Percentiles rank a stretch among this genome's conserved stretches.
Conservation (phyloP, 2,329 filamentous ascomycete genomes). For the Ophiocordyceps robertsii region DNA sequence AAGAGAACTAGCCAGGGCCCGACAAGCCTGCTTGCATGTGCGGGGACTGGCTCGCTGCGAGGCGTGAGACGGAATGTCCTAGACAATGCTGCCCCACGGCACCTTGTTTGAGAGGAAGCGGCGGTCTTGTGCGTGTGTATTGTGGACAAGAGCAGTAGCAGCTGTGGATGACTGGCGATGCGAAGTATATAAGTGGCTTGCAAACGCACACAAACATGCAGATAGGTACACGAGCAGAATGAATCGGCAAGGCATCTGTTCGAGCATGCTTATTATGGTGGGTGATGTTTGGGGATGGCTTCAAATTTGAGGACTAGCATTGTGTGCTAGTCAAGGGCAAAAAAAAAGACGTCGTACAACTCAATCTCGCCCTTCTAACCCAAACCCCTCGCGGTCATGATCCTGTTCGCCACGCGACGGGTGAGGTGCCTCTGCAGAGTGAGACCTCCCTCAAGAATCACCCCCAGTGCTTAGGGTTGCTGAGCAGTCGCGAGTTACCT, state of each 20-base stretch:
- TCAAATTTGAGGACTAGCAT: too few species aligned
- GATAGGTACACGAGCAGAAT: too few species aligned
- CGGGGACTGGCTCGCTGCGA: constrained; percentile 1
- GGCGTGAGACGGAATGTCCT: constrained; percentile 7
- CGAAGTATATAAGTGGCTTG: too few species aligned
- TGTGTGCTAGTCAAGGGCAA: too few species aligned
- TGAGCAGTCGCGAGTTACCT: constrained; percentile 50
- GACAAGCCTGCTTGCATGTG: background rate
- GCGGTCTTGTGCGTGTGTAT: background rate
- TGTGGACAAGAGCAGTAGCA: background rate
- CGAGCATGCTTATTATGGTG: too few species aligned
- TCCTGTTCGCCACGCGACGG: constrained; percentile 59
- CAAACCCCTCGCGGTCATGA: constrained; percentile 50
- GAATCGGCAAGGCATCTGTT: too few species aligned
- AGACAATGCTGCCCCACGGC: constrained; percentile 36
- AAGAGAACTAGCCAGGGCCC: constrained; percentile 3
- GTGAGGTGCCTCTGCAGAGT: constrained; percentile 61
- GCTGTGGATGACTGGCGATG: too few species aligned
- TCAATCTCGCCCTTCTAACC: constrained; percentile 41
- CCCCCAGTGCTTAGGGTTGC: constrained; percentile 55
- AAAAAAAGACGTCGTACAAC: constrained; percentile 14
- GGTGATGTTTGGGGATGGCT: too few species aligned
- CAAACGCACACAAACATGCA: too few species aligned
- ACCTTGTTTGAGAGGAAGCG: constrained; percentile 18
- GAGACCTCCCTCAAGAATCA: constrained; percentile 56